Conservation (phyloP, 345 rosid genomes). For the Gossypium rotundifolium region DNA sequence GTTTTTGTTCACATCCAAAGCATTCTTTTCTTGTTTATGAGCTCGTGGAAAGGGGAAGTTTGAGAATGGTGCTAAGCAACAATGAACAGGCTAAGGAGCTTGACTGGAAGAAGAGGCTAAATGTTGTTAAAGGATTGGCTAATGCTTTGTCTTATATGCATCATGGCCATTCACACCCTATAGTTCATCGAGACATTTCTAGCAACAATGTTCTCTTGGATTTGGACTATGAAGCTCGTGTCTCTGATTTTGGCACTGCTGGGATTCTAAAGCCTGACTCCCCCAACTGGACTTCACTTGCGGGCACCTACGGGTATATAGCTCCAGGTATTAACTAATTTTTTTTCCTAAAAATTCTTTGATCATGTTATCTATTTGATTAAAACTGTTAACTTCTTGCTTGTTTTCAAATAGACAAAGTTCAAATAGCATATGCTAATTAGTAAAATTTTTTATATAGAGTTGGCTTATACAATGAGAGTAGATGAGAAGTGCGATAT, state of each 20-base stretch:
- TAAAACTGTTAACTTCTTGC: too few relatives aligned
- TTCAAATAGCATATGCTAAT: not conserved
- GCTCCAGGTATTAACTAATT: not conserved
- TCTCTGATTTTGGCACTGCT: conserved; percentile 10
- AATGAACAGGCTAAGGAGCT: not conserved
- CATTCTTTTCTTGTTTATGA: too few relatives aligned
- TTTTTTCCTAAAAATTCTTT: too few relatives aligned
- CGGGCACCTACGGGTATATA: not conserved
- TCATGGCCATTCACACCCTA: not conserved
- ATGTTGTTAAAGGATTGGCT: too few relatives aligned
- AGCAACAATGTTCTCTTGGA: conserved; percentile 1
- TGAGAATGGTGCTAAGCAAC: not conserved
- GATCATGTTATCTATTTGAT: too few relatives aligned
- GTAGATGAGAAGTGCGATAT: not conserved
- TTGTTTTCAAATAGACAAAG: not conserved
- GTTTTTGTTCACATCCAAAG: too few relatives aligned
- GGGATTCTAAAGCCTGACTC: conserved; percentile 4
- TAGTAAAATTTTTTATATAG: not conserved
- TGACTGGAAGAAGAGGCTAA: conserved; percentile 7
- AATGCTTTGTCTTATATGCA: not conserved
- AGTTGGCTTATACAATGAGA: conserved; percentile 1
- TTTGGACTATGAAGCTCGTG: not conserved
- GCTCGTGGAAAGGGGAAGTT: conserved; percentile 7
- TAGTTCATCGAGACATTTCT: conserved; percentile 2
- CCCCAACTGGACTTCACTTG: conserved; percentile 4